A percentile compares a stretch with the other conserved stretches of the same genome.
These are phyloP conservation scores for Arabidopsis arenosa DNA, from an alignment of 345 rosid species.

Conservation along the genomic window DNA sequence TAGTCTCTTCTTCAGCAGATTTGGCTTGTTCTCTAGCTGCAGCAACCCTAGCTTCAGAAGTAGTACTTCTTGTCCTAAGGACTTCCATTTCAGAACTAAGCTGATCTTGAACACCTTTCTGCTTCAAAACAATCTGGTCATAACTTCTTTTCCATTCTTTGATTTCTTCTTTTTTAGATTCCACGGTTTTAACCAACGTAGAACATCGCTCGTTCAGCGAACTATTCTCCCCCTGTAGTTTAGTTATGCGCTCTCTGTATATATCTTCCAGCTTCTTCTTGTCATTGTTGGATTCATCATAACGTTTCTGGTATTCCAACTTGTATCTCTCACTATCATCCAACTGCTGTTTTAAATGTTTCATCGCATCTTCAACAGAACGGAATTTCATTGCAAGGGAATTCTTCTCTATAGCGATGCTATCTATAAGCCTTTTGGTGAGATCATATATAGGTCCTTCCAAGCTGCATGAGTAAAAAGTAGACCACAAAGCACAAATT, in stretches of 20 bases:
- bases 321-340: slow-evolving; percentile 87
- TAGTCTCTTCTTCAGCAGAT: slow-evolving; percentile 92
- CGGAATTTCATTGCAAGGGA: slow-evolving; percentile 79
- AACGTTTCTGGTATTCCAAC: slow-evolving; percentile 86
- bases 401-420: slow-evolving; percentile 82
- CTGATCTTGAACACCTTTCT: slow-evolving; percentile 83
- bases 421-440: slow-evolving; percentile 75
- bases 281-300: slow-evolving; percentile 91
- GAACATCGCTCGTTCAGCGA: slow-evolving; percentile 85
- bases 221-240: slow-evolving; percentile 76
- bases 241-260: slow-evolving; percentile 70
- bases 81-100: slow-evolving; percentile 71
- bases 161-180: slow-evolving; percentile 72
- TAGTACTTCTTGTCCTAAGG: slow-evolving; percentile 81
- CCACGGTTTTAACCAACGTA: slow-evolving; percentile 72
- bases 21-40: slow-evolving; percentile 90
- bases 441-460: slow-evolving; percentile 93
- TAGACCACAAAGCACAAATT: neutral
- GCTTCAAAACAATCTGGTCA: slow-evolving; percentile 66
- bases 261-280: slow-evolving; percentile 90
- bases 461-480: slow-evolving; percentile 57
- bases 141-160: slow-evolving; percentile 79
- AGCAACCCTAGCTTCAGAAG: slow-evolving; percentile 95
- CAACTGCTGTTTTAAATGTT: slow-evolving; percentile 74
- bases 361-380: slow-evolving; percentile 84